phyloP scores from a whole-genome alignment of 768 basidiomycete genomes.

The Trametes gibbosa region DNA sequence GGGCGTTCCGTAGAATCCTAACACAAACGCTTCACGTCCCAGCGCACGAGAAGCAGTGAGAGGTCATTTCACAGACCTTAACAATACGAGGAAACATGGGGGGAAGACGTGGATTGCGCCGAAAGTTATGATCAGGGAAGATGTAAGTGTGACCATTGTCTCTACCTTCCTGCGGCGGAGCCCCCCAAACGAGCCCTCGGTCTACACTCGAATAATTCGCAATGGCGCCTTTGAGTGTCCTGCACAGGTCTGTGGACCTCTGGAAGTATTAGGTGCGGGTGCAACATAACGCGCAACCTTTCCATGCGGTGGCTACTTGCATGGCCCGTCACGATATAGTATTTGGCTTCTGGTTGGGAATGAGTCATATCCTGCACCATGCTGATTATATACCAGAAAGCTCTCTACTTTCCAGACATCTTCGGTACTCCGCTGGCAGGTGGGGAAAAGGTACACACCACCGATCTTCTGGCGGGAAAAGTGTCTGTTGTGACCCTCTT shows the following conservation, averaged over 20 bases:
- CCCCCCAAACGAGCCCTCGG: too few relatives aligned
- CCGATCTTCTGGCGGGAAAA: conserved; percentile 69
- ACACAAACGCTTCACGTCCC: background rate
- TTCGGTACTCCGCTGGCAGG: conserved; percentile 64
- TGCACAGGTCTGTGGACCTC: too few relatives aligned
- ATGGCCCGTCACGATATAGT: too few relatives aligned
- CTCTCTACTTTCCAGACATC: conserved; percentile 89
- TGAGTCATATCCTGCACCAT: too few relatives aligned
- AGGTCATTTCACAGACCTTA: conserved; percentile 88
- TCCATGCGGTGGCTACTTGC: too few relatives aligned
- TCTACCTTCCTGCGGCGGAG: too few relatives aligned
- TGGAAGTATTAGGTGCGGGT: too few relatives aligned
- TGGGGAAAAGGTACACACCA: conserved; percentile 63
- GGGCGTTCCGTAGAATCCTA: background rate
- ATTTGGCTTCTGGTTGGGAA: too few relatives aligned
- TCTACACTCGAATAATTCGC: too few relatives aligned
- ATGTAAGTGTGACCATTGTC: conserved; percentile 50
- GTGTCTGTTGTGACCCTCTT: conserved; percentile 81
- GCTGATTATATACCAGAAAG: too few relatives aligned
- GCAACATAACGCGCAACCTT: too few relatives aligned
- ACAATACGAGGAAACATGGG: conserved; percentile 75
- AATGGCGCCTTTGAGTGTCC: too few relatives aligned
- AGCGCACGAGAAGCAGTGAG: conserved; percentile 66
- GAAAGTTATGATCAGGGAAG: conserved; percentile 82
- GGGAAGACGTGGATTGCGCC: conserved; percentile 97